Percentiles rank a stretch among this genome's conserved stretches.
Conservation (phyloP, 1,284 basidiomycete species). For the Abortiporus biennis region DNA sequence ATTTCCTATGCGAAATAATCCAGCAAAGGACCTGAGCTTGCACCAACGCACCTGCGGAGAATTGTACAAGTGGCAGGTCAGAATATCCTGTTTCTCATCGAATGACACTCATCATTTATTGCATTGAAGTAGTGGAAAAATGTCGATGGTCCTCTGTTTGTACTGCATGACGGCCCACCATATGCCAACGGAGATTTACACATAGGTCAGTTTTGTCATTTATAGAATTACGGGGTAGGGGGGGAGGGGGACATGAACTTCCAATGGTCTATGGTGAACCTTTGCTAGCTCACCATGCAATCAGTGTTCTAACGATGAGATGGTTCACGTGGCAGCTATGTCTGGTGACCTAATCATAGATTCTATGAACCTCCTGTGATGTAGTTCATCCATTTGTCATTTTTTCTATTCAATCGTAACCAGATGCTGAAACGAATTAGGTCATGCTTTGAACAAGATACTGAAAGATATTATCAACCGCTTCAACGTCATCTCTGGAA, state of each 20-base stretch:
- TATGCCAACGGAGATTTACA: constrained; percentile 97
- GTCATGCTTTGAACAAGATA: constrained; percentile 96
- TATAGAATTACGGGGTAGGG: constrained; percentile 2
- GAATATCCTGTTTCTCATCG: constrained; percentile 13
- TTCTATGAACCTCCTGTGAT: no score
- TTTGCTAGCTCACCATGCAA: no score
- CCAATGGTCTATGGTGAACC: no score
- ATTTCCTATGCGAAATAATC: constrained; percentile 76
- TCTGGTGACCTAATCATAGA: no score
- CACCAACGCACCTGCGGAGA: constrained; percentile 64
- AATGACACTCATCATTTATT: constrained; percentile 1
- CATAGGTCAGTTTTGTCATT: constrained; percentile 59
- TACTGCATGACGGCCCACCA: constrained; percentile 95
- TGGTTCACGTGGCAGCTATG: no score
- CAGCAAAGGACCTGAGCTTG: constrained; percentile 60
- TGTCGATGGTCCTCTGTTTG: constrained; percentile 63
- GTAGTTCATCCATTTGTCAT: no score
- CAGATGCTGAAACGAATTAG: no score
- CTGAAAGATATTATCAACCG: constrained; percentile 96
- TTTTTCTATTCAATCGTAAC: no score
- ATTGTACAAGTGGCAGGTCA: constrained; percentile 87
- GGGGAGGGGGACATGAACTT: no score
- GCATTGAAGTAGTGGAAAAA: constrained; percentile 50
- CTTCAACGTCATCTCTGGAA: constrained; percentile 77
- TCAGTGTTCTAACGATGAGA: no score